Conservation (phyloP, 1,284 basidiomycete genomes). For the Trichosporon asahii region DNA sequence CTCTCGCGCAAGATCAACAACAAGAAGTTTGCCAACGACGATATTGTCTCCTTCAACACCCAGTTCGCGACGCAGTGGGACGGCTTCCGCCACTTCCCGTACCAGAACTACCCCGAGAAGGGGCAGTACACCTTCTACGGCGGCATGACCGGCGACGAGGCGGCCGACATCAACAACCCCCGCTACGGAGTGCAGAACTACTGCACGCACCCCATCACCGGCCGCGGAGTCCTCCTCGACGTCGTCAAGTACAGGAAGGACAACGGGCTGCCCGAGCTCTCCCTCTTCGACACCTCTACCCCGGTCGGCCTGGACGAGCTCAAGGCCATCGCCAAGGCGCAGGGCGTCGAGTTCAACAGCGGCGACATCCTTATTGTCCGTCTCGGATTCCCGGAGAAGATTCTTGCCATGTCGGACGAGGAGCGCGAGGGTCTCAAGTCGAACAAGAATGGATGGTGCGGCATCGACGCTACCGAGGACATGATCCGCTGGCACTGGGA, state of each 20-base stretch:
- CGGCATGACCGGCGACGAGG: constrained; percentile 17
- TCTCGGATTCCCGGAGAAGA: constrained; percentile 49
- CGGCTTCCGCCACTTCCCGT: constrained; percentile 47
- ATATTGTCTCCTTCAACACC: constrained; percentile 48
- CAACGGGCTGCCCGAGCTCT: constrained; percentile 41
- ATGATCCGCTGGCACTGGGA: constrained; percentile 53
- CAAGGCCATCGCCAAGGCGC: constrained; percentile 75
- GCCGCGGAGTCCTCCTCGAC: constrained; percentile 26
- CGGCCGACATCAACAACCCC: constrained; percentile 11
- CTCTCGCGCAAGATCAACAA: not conserved
- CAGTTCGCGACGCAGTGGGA: constrained; percentile 53
- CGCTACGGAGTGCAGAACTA: constrained; percentile 21
- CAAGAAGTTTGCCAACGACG: constrained; percentile 30
- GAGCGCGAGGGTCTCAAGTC: constrained; percentile 23
- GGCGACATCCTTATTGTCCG: constrained; percentile 50
- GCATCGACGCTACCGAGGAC: constrained; percentile 39
- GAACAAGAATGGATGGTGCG: constrained; percentile 18
- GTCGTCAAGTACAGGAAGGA: constrained; percentile 36
- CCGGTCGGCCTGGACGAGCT: constrained; percentile 86
- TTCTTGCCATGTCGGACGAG: constrained; percentile 32
- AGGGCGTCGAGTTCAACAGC: constrained; percentile 36
- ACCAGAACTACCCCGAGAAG: constrained; percentile 21
- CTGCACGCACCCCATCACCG: constrained; percentile 24
- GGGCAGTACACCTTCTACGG: constrained; percentile 23
- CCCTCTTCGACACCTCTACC: constrained; percentile 24